These are phyloP conservation scores for Cutaneotrichosporon arboriforme DNA, from an alignment of 1,284 basidiomycete species.

Conservation along the genomic window DNA sequence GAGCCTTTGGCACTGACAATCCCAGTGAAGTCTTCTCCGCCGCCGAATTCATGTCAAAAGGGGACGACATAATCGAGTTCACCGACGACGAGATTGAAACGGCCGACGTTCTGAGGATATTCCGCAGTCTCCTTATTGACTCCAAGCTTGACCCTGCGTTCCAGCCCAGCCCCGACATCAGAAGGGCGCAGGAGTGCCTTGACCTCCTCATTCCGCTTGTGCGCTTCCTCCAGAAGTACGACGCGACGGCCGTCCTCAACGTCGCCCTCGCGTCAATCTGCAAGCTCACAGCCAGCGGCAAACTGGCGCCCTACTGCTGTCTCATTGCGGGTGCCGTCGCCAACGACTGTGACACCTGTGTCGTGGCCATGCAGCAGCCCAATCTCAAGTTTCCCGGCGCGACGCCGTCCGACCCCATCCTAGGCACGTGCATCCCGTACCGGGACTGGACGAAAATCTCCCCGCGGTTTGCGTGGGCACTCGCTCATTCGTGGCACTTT, in stretches of 20 bases:
- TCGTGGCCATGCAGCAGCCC: no score
- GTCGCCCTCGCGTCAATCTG: not conserved
- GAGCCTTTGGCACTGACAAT: not conserved
- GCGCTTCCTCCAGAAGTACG: constrained; percentile 6
- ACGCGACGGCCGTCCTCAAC: not conserved
- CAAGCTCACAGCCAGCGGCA: not conserved
- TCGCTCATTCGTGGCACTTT: not conserved
- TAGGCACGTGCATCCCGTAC: no score
- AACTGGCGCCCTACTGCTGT: no score
- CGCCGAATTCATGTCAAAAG: no score
- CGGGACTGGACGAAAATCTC: not conserved
- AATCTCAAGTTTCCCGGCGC: no score
- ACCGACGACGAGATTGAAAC: constrained; percentile 4
- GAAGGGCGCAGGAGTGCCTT: not conserved
- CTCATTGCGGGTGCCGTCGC: no score
- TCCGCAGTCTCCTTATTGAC: not conserved
- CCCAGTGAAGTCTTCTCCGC: not conserved
- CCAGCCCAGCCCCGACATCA: no score
- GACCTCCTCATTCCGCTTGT: not conserved
- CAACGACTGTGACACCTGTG: no score
- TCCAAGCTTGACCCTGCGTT: not conserved
- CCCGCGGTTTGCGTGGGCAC: not conserved
- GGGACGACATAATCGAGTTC: no score
- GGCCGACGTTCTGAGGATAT: not conserved
- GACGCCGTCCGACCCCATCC: no score